Evolutionary conservation across 495 filamentous ascomycete species (phyloP), one percentile per base, ranked within the genome.

Genomic region (Xylaria acuta): DNA sequence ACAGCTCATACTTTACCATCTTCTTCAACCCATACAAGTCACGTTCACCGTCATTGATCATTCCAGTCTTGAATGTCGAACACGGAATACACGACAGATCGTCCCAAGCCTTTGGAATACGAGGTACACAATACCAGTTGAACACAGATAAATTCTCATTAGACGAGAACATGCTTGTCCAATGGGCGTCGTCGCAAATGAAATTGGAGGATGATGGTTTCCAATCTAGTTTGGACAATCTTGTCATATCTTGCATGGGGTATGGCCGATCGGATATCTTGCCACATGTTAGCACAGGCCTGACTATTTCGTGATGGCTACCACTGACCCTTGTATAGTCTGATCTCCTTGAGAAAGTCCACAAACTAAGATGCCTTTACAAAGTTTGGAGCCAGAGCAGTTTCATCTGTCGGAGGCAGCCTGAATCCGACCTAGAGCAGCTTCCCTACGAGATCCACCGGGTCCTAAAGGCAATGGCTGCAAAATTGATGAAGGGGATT

Each of bases 311-410:
- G 11, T 27, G 38, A 34, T 11, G 69, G 43, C 54, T 67, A 62
- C 32, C 74, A 70, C 79, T 81, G 47, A 81, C 76, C 43, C 27
- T 36, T 40, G 9, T 36, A 60, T 64, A 81, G 79, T 62, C 74
- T 62, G 47, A 71, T n/a, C 74, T 81, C 5, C 76, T 81, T 45
- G 72, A 70, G 14, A 74, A 77, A 66, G 78, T 80, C 32, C 75
- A 75, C 56, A 64, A 72, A n/a, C 73, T 81, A 73, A 78, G 72
- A 38, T 81, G 79, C 63, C 72, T 80, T 63, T 81, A 79, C 70
- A 75, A 67, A 63, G 78, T 81, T 49, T 80, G 76, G 79, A 73
- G 76, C 4, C 76, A 81, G 27, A 58, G 73, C 16, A 76, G 70
- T 27, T 76, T 80, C 30, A 67, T 62, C 67, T 79, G 69, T 59